Conservation (phyloP, 2,329 filamentous ascomycete species). For the Tothia fuscella region DNA sequence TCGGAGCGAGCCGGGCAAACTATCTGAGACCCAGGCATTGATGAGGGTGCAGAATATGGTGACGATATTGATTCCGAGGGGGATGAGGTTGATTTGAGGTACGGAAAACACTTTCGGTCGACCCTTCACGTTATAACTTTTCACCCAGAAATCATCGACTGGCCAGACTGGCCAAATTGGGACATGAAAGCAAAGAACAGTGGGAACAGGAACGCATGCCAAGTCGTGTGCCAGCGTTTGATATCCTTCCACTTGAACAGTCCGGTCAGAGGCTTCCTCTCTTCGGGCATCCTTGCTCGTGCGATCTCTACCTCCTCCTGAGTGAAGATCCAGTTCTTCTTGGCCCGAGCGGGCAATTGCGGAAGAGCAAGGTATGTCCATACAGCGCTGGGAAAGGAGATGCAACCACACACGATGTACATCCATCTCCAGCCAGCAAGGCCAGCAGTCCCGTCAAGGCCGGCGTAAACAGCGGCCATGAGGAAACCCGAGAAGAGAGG, state of each 20-base stretch:
- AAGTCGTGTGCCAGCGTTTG: not conserved
- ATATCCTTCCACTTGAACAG: not conserved
- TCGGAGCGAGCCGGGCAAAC: too few species aligned
- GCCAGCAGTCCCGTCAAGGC: slow-evolving; percentile 28
- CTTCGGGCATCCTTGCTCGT: not conserved
- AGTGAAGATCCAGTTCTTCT: not conserved
- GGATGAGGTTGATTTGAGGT: too few species aligned
- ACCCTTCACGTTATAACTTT: too few species aligned
- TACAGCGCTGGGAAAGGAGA: not conserved
- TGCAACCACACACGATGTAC: not conserved
- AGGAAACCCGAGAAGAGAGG: slow-evolving; percentile 31
- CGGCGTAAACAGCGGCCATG: slow-evolving; percentile 23
- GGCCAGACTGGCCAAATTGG: too few species aligned
- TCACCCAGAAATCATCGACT: too few species aligned
- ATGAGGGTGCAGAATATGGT: too few species aligned
- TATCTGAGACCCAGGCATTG: too few species aligned
- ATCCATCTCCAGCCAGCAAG: slow-evolving; percentile 30
- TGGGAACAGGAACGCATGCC: not conserved
- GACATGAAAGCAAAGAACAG: not conserved
- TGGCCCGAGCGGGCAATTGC: not conserved
- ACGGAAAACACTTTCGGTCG: too few species aligned
- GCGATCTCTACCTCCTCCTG: too few species aligned
- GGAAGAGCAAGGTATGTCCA: not conserved
- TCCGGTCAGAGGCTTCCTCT: not conserved
- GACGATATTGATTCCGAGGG: too few species aligned